A percentile compares a stretch with the other conserved stretches of the same genome.
phyloP scores from a whole-genome alignment of 129 eudicot genomes.

The Flaveria trinervia region DNA sequence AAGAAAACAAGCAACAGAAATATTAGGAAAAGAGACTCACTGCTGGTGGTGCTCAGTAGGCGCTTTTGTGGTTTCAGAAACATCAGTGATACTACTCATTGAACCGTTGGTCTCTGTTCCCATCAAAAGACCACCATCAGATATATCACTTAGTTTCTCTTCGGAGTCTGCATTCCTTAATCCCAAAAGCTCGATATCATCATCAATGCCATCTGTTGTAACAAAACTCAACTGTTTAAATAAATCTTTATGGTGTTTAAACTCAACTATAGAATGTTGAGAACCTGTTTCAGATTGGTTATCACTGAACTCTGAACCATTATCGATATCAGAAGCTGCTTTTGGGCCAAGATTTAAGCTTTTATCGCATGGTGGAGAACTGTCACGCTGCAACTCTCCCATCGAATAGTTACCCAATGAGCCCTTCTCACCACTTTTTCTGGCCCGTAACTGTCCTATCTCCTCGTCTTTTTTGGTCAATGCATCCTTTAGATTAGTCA shows the following conservation, averaged over 20 bases:
- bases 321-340: constrained; percentile 50
- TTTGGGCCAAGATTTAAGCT: constrained; percentile 31
- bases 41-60: constrained; percentile 50
- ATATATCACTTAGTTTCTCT: constrained; percentile 83
- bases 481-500: constrained; percentile 58
- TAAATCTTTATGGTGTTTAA: constrained; percentile 52
- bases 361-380: constrained; percentile 32
- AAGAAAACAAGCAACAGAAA: background rate
- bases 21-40: constrained; percentile 38
- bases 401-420: constrained; percentile 40
- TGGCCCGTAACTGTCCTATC: constrained; percentile 41
- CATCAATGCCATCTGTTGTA: constrained; percentile 30
- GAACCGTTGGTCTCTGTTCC: constrained; percentile 93
- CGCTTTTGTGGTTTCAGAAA: constrained; percentile 53
- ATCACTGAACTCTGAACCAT: constrained; percentile 64
- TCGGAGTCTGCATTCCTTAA: constrained; percentile 76
- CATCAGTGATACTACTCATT: constrained; percentile 60
- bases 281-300: constrained; percentile 61
- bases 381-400: constrained; percentile 36
- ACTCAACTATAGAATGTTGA: constrained; percentile 48
- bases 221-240: constrained; percentile 47
- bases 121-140: constrained; percentile 85
- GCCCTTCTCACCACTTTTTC: constrained; percentile 50
- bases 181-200: constrained; percentile 71
- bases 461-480: constrained; percentile 70